These are phyloP conservation scores for Rosa chinensis DNA, from an alignment of 306 rosid species.

Conservation along the genomic window DNA sequence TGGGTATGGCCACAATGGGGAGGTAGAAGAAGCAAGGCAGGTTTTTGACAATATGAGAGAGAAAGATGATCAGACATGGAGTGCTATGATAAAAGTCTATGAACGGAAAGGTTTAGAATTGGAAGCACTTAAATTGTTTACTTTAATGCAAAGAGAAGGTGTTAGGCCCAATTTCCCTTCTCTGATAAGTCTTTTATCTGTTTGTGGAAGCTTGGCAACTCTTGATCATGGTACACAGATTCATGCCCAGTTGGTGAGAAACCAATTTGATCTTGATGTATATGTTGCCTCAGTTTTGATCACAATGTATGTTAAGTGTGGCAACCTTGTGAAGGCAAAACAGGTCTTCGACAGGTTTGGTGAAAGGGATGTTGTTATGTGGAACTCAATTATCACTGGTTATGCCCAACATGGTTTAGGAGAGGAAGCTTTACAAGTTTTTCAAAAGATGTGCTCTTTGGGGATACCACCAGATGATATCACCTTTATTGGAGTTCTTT, in stretches of 20 bases:
- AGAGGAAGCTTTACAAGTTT: conserved; percentile 48
- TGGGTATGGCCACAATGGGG: conserved; percentile 14
- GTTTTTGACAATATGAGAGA: conserved; percentile 8
- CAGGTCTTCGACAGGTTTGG: conserved; percentile 42
- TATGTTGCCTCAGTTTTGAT: conserved; percentile 48
- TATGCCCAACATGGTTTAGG: conserved; percentile 67
- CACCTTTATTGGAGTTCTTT: conserved; percentile 64
- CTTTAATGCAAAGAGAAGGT: conserved; percentile 53
- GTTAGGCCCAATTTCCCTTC: conserved; percentile 30
- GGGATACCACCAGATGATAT: conserved; percentile 48
- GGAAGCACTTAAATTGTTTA: conserved; percentile 44
- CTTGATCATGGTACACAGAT: conserved; percentile 14
- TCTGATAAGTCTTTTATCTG: conserved; percentile 12
- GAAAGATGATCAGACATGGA: conserved; percentile 11
- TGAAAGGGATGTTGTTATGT: conserved; percentile 54
- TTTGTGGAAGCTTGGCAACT: conserved; percentile 9
- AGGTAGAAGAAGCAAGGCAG: not conserved
- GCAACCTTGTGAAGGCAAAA: conserved; percentile 52
- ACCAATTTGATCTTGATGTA: conserved; percentile 8
- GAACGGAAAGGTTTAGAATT: conserved; percentile 7
- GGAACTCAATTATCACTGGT: conserved; percentile 70
- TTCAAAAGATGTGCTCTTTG: conserved; percentile 48
- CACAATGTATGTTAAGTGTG: conserved; percentile 64
- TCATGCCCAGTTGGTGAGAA: conserved; percentile 17
- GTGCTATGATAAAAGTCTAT: conserved; percentile 15